Evolutionary conservation across 371 early-diverging fungal species (phyloP).

Genomic region (Apophysomyces sp.): DNA sequence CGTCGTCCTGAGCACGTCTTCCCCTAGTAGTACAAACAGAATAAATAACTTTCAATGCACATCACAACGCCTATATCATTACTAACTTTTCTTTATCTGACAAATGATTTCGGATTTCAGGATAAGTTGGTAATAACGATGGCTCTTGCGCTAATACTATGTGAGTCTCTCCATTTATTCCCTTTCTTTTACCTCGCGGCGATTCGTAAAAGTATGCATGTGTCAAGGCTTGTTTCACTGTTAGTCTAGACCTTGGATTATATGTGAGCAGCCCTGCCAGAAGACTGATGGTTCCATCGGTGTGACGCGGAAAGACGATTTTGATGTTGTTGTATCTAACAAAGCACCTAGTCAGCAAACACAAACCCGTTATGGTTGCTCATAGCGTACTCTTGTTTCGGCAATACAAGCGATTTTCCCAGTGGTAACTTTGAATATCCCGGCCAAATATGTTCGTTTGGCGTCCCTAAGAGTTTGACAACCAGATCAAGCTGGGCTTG

Average conservation of each 20-base stretch:
- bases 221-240: slow-evolving; percentile 69
- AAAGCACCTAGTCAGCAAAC: background rate
- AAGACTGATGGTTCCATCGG: slow-evolving; percentile 66
- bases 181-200: slow-evolving; percentile 39
- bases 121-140: slow-evolving; percentile 64
- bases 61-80: slow-evolving; percentile 11
- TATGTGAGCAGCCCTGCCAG: slow-evolving; percentile 78
- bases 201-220: slow-evolving; percentile 80
- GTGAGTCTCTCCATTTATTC: background rate
- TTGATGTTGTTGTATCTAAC: slow-evolving; percentile 59
- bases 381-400: slow-evolving; percentile 50
- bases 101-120: slow-evolving; percentile 58
- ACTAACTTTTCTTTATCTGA: slow-evolving; percentile 45
- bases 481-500: slow-evolving; percentile 75
- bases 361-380: background rate
- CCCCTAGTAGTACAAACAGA: slow-evolving; percentile 4
- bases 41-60: background rate
- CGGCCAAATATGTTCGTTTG: slow-evolving; percentile 81
- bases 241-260: slow-evolving; percentile 75
- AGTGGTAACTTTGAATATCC: slow-evolving; percentile 67
- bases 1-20: slow-evolving; percentile 22
- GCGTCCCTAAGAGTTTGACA: slow-evolving; percentile 75
- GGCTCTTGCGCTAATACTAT: slow-evolving; percentile 49
- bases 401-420: slow-evolving; percentile 45
- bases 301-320: slow-evolving; percentile 58